Base-by-base conservation (phyloP, 768 basidiomycete species). In the Leccinum ochraceum region DNA sequence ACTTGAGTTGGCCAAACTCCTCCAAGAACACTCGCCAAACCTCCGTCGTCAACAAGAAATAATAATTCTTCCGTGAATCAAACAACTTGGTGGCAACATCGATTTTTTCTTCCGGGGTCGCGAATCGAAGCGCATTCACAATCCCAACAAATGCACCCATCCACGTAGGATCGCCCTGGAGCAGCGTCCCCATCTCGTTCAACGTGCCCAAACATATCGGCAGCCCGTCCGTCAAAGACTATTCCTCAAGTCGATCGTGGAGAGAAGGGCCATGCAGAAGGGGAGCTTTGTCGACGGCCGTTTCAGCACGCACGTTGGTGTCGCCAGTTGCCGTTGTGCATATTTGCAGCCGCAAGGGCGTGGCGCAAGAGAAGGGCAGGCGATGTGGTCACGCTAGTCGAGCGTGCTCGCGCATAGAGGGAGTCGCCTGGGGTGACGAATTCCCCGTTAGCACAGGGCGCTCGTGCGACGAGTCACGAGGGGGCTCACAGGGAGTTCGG, bases 201-300 rank as follows among this genome's bases (percentile, higher is more conserved):
- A 65, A 28, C 5, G 63, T 60, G 7, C 37, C 63, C 20, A 57
- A 42, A 32, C 56, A 65, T 4, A 6, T 52, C 36, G 39, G 34
- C 3, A 50, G n/a, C 36, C 57, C 63, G n/a, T 54, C 53, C n/a
- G 39, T 55, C 3, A 59, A 42, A 30, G 60, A 49, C 63, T 63
- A 65, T 1, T 57, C 63, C 14, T 54, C 13, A 10, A 65, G 56
- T 9, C 56, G 59, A 26, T 65, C 58, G 11, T 65, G 58, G n/a
- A 65, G 58, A 26, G 52, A 39, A 3, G 48, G 54, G 5, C 48
- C 48, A n/a, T 51, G 22, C 10, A 20, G 54, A 26, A 60, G 24
- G 26, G 55, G 51, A 24, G 34, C 34, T 17, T 58, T 52, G 26
- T 14, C 24, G 26, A 63, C 32, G 32, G 32, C 32, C 32, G 32